Conservation (phyloP, 306 rosid species). For the Sophora flavescens region DNA sequence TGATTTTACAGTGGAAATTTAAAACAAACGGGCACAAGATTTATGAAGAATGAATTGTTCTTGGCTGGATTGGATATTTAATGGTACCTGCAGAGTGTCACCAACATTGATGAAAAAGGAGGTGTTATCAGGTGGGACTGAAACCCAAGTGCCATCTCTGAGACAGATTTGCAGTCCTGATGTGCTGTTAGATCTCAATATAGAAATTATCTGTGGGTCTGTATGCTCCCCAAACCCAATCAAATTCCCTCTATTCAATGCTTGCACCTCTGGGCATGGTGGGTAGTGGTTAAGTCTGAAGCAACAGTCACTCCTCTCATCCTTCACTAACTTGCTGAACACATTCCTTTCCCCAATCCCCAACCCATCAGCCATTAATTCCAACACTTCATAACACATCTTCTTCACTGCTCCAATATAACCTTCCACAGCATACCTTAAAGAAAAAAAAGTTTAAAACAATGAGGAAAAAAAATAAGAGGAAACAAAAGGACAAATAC, state of each 20-base stretch:
- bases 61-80: background rate
- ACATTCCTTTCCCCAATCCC: constrained; percentile 55
- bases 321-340: constrained; percentile 59
- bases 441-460: background rate
- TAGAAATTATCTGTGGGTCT: constrained; percentile 88
- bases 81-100: constrained; percentile 75
- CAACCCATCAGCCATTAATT: constrained; percentile 74
- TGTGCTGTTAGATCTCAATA: constrained; percentile 78
- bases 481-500: background rate
- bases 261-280: constrained; percentile 62
- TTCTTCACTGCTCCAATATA: constrained; percentile 67
- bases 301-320: constrained; percentile 72
- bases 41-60: background rate
- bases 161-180: constrained; percentile 82
- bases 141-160: constrained; percentile 76
- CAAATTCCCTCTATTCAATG: constrained; percentile 56
- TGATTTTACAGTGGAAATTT: too few species aligned
- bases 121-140: constrained; percentile 72
- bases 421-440: constrained; percentile 55
- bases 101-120: constrained; percentile 85
- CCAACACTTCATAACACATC: constrained; percentile 58
- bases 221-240: constrained; percentile 95
- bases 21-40: too few species aligned
- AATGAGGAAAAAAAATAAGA: background rate
- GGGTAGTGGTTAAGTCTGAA: constrained; percentile 84